Conservation (phyloP, 768 basidiomycete genomes). For the Russula compacta region DNA sequence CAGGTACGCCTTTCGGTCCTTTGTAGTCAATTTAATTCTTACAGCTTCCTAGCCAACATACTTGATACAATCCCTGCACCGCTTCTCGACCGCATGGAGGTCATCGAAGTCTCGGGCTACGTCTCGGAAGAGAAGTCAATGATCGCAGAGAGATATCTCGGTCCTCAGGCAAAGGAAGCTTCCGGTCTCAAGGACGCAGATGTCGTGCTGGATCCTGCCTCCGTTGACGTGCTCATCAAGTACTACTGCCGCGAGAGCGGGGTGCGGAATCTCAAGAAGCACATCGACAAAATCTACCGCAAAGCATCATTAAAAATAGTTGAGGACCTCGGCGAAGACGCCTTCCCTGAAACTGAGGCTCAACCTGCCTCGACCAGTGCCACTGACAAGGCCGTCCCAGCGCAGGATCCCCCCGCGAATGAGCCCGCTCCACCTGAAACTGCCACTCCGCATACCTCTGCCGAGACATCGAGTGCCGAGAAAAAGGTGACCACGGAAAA, state of each 20-base stretch:
- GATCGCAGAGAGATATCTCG: slow-evolving; percentile 82
- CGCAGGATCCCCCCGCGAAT: slow-evolving; percentile 39
- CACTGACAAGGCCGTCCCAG: slow-evolving; percentile 36
- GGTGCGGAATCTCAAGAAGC: slow-evolving; percentile 94
- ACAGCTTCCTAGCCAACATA: slow-evolving; percentile 53
- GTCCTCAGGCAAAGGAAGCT: slow-evolving; percentile 87
- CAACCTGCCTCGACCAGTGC: slow-evolving; percentile 20
- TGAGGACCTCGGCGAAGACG: slow-evolving; percentile 79
- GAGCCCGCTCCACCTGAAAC: slow-evolving; percentile 28
- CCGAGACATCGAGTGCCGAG: slow-evolving; percentile 12
- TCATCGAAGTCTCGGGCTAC: slow-evolving; percentile 90
- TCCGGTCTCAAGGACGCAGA: slow-evolving; percentile 81
- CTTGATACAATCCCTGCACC: slow-evolving; percentile 92
- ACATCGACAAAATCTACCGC: slow-evolving; percentile 98
- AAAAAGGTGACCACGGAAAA: slow-evolving; percentile 65
- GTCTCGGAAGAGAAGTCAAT: slow-evolving; percentile 88
- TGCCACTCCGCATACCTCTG: slow-evolving; percentile 21
- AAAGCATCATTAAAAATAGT: slow-evolving; percentile 93
- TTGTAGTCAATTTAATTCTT: neutral
- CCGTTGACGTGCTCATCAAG: slow-evolving; percentile 85
- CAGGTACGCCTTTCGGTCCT: slow-evolving; percentile 33
- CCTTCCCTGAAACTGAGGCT: slow-evolving; percentile 58
- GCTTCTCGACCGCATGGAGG: slow-evolving; percentile 92
- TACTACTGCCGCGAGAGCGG: slow-evolving; percentile 98
- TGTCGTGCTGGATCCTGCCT: slow-evolving; percentile 63